Conservation (phyloP, 2,329 filamentous ascomycete species). For the Cladosporium velox region DNA sequence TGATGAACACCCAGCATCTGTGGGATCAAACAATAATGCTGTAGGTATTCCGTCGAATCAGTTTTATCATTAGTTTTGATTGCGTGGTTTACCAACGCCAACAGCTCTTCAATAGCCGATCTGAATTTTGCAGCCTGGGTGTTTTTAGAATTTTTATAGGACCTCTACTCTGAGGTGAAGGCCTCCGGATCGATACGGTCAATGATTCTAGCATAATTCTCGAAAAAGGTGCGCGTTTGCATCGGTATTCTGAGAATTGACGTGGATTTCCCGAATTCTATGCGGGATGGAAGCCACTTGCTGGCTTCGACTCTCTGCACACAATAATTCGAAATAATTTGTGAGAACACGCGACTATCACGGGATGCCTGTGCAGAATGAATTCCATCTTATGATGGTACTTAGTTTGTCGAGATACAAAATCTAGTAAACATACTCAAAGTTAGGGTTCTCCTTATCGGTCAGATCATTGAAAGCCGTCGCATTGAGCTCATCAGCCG, state of each 20-base stretch:
- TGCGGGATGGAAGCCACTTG: not conserved
- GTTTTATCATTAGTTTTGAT: not conserved
- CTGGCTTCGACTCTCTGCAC: not conserved
- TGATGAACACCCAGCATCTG: not conserved
- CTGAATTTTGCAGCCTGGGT: not conserved
- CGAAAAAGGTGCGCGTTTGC: not conserved
- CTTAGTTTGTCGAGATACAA: not conserved
- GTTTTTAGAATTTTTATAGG: not conserved
- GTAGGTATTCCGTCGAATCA: not conserved
- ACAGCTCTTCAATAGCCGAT: not conserved
- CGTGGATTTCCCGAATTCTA: not conserved
- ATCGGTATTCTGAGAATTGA: not conserved
- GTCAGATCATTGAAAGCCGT: conserved; percentile 12
- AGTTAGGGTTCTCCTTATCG: conserved; percentile 11
- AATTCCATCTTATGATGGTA: not conserved
- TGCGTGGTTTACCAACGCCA: not conserved
- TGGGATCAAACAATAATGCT: not conserved
- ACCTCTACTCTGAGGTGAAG: not conserved
- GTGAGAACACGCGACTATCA: not conserved
- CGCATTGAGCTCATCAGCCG: conserved; percentile 5
- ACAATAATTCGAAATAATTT: not conserved
- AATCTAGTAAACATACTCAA: conserved; percentile 6
- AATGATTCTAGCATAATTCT: not conserved
- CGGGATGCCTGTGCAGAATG: not conserved
- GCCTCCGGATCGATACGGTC: not conserved